Evolutionary conservation across 2,329 filamentous ascomycete genomes (phyloP).

Genomic region (Aspergillus oerlinghausenensis): DNA sequence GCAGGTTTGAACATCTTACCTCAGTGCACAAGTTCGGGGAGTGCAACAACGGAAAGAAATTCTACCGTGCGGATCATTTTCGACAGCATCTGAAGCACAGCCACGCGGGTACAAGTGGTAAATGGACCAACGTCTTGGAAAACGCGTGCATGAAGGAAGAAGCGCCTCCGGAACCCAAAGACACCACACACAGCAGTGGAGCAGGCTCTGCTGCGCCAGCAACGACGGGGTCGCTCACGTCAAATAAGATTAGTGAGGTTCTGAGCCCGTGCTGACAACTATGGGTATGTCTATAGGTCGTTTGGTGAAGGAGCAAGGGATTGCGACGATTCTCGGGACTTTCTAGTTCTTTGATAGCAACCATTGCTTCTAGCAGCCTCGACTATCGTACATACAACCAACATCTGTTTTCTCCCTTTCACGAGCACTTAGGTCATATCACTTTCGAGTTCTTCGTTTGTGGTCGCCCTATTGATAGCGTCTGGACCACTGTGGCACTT

Average conservation of each 20-base stretch:
- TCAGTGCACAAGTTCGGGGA: constrained; percentile 94
- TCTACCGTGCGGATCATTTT: constrained; percentile 96
- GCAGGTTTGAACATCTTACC: constrained; percentile 79
- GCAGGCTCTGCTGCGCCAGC: constrained; percentile 4
- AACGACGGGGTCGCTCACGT: constrained; percentile 16
- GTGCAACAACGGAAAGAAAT: constrained; percentile 98
- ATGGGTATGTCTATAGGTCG: background rate
- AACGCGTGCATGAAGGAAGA: constrained; percentile 96
- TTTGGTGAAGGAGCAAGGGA: background rate
- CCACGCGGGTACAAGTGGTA: constrained; percentile 90
- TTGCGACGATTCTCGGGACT: background rate
- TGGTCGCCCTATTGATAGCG: background rate
- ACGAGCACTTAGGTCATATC: background rate
- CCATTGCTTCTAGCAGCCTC: background rate
- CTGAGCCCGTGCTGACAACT: constrained; percentile 26
- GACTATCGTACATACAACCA: background rate
- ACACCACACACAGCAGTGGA: constrained; percentile 4
- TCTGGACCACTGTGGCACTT: background rate
- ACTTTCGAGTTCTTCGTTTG: background rate
- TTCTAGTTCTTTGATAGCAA: background rate
- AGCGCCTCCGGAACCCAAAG: constrained; percentile 28
- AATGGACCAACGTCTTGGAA: constrained; percentile 98
- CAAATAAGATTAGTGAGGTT: constrained; percentile 28
- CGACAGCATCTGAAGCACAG: constrained; percentile 97
- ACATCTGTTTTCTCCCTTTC: background rate